Percentiles rank a stretch among this genome's conserved stretches.
These are phyloP conservation scores for Annulohypoxylon truncatum DNA, from an alignment of 2,329 filamentous ascomycete species.

Conservation along the genomic window DNA sequence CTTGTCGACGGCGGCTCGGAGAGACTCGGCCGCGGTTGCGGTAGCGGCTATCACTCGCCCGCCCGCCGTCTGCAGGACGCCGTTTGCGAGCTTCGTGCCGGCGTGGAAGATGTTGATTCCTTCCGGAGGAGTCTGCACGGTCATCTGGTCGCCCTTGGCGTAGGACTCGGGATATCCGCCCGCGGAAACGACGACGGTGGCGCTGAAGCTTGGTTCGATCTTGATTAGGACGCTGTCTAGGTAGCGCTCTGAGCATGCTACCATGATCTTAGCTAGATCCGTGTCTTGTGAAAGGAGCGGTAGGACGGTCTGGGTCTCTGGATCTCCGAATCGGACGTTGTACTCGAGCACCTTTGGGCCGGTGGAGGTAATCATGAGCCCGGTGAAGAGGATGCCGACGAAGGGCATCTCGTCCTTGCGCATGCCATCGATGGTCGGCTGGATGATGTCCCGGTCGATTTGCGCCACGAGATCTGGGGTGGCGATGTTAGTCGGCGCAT, in stretches of 20 bases:
- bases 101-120: constrained; percentile 89
- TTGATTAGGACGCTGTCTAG: constrained; percentile 77
- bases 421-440: constrained; percentile 92
- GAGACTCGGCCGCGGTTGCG: constrained; percentile 74
- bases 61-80: constrained; percentile 79
- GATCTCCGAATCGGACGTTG: constrained; percentile 83
- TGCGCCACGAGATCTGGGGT: constrained; percentile 79
- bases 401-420: constrained; percentile 80
- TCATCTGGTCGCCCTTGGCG: constrained; percentile 77
- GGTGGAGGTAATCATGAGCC: constrained; percentile 79
- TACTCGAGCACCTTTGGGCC: constrained; percentile 82
- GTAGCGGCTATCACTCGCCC: constrained; percentile 96
- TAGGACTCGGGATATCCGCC: constrained; percentile 92
- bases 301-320: constrained; percentile 83
- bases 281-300: constrained; percentile 80
- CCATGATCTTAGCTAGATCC: constrained; percentile 89
- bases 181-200: constrained; percentile 93
- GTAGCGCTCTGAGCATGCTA: constrained; percentile 81
- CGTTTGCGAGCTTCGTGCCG: constrained; percentile 76
- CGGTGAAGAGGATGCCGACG: constrained; percentile 83
- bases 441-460: constrained; percentile 84
- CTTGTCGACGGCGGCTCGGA: constrained; percentile 84
- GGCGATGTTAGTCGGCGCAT: constrained; percentile 87
- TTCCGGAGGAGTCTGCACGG: constrained; percentile 57
- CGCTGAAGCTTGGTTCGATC: constrained; percentile 77